These are phyloP conservation scores for Claviceps digitariae DNA, from an alignment of 2,329 filamentous ascomycete species.

Conservation along the genomic window DNA sequence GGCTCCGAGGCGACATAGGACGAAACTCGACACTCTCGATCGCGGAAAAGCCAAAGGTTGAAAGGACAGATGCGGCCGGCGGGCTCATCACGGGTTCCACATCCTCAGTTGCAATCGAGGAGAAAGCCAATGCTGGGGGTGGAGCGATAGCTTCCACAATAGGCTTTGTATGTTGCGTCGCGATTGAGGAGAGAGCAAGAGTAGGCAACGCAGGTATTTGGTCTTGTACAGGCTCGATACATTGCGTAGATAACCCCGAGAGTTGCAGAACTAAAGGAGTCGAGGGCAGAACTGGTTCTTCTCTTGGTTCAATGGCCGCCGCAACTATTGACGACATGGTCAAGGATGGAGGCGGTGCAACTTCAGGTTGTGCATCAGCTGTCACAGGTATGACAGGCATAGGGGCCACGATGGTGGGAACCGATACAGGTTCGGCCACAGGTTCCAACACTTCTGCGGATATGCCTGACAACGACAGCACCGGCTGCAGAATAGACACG, in stretches of 20 bases:
- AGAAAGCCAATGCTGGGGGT: slow-evolving; percentile 21
- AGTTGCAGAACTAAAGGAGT: slow-evolving; percentile 16
- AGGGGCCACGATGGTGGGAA: background rate
- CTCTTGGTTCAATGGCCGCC: slow-evolving; percentile 21
- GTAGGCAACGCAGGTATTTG: slow-evolving; percentile 11
- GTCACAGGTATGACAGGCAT: slow-evolving; percentile 4
- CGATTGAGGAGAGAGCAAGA: slow-evolving; percentile 18
- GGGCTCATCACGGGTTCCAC: slow-evolving; percentile 22
- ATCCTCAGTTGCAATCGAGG: slow-evolving; percentile 21
- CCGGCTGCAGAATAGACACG: background rate
- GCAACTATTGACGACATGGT: slow-evolving; percentile 18
- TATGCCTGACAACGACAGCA: slow-evolving; percentile 15
- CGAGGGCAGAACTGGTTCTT: slow-evolving; percentile 13
- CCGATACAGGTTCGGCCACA: slow-evolving; percentile 13
- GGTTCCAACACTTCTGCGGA: slow-evolving; percentile 14
- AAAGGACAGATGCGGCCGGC: slow-evolving; percentile 14
- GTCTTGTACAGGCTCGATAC: slow-evolving; percentile 23
- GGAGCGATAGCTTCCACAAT: slow-evolving; percentile 10
- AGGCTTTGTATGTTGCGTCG: slow-evolving; percentile 18
- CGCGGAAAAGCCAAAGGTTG: slow-evolving; percentile 28
- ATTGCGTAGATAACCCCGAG: slow-evolving; percentile 21
- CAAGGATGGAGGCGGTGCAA: slow-evolving; percentile 9
- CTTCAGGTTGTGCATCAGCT: background rate
- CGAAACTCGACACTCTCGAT: slow-evolving; percentile 33
- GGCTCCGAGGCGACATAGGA: slow-evolving; percentile 34